Percentiles rank a stretch among this genome's conserved stretches.
These are phyloP conservation scores for Trypanosoma brucei DNA, from an alignment of 208 protist genomes.

Conservation along the genomic window DNA sequence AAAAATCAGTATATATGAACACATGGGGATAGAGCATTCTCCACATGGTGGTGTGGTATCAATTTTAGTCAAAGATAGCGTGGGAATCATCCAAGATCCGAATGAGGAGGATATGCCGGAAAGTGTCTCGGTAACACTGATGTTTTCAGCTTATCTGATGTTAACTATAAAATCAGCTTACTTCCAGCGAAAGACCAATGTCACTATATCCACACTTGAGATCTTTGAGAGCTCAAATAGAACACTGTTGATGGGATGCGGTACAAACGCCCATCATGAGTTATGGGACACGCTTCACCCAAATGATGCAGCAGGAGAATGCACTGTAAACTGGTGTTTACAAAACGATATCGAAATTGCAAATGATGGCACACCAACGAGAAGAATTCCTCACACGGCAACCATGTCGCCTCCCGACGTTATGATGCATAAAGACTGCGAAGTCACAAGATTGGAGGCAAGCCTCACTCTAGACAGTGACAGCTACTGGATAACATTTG, in stretches of 20 bases:
- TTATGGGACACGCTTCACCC: neutral
- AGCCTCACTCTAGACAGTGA: constrained; percentile 3
- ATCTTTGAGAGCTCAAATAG: neutral
- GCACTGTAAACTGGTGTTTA: constrained; percentile 3
- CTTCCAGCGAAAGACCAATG: neutral
- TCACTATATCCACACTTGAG: neutral
- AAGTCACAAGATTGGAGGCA: neutral
- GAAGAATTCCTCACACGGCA: neutral
- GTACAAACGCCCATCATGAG: constrained; percentile 4
- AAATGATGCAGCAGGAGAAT: neutral
- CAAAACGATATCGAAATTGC: constrained; percentile 3
- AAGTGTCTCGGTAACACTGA: neutral
- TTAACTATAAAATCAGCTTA: constrained; percentile 5
- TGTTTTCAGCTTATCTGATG: no score
- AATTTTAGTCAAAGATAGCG: constrained; percentile 10
- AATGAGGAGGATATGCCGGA: neutral
- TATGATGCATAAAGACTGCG: neutral
- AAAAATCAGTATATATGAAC: constrained; percentile 12
- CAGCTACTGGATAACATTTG: constrained; percentile 8
- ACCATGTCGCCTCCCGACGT: constrained; percentile 3
- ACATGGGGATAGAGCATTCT: constrained; percentile 5
- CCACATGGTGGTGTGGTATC: constrained; percentile 11
- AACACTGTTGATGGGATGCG: neutral
- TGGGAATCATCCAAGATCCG: neutral
- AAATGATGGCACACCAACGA: neutral